Evolutionary conservation across 2,329 filamentous ascomycete genomes (phyloP).

Genomic region (Diaporthe ampelina): DNA sequence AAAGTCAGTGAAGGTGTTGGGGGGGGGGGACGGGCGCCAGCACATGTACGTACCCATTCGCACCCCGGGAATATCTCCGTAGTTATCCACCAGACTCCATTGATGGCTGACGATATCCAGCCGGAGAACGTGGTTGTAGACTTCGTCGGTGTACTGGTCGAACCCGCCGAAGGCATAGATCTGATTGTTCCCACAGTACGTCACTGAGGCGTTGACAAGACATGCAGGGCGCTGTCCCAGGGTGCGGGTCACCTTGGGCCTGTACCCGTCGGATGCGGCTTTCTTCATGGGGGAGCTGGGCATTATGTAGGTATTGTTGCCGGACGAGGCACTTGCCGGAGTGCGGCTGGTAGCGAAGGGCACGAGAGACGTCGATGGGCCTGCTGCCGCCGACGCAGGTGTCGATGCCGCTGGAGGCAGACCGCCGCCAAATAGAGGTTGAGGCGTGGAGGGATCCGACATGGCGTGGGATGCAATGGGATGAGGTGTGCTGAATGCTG

Average conservation of each 20-base stretch:
- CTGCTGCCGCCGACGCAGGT: slow-evolving; percentile 45
- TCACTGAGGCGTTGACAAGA: slow-evolving; percentile 97
- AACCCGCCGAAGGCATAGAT: slow-evolving; percentile 99
- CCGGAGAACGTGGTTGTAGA: slow-evolving; percentile 96
- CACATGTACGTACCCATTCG: slow-evolving; percentile 81
- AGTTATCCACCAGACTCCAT: slow-evolving; percentile 98
- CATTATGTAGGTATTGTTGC: slow-evolving; percentile 90
- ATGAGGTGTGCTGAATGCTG: slow-evolving; percentile 10
- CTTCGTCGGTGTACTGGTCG: slow-evolving; percentile 98
- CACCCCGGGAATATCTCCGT: slow-evolving; percentile 96
- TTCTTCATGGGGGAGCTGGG: slow-evolving; percentile 83
- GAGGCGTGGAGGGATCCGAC: slow-evolving; percentile 61
- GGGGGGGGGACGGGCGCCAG: neutral
- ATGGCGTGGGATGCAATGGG: slow-evolving; percentile 50
- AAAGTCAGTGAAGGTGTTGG: slow-evolving; percentile 35
- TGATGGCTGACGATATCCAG: slow-evolving; percentile 89
- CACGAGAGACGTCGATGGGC: slow-evolving; percentile 48
- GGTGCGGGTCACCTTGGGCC: slow-evolving; percentile 85
- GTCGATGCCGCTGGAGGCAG: slow-evolving; percentile 11
- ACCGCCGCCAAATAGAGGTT: slow-evolving; percentile 62
- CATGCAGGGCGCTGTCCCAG: slow-evolving; percentile 89
- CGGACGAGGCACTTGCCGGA: slow-evolving; percentile 66
- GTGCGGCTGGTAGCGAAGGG: slow-evolving; percentile 49
- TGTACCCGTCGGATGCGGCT: slow-evolving; percentile 79
- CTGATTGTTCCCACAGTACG: slow-evolving; percentile 97